Evolutionary conservation across 73 alveolate genomes (phyloP).

Genomic region (Uronychia binucleata): DNA sequence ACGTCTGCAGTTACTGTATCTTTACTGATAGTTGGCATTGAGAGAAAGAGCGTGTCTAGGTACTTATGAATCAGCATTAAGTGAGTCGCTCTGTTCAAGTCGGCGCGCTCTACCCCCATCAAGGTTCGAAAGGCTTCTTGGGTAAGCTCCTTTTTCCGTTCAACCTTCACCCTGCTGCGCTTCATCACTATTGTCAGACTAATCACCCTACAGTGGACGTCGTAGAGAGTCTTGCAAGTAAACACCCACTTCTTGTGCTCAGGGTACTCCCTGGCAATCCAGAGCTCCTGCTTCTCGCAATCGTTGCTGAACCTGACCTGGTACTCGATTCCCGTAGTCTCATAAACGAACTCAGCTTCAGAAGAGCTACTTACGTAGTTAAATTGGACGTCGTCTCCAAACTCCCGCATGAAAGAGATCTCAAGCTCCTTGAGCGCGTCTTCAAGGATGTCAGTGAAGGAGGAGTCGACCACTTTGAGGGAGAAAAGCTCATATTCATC

Average conservation of each 20-base stretch:
- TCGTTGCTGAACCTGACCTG: neutral
- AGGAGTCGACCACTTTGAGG: neutral
- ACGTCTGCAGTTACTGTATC: neutral
- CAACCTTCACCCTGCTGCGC: neutral
- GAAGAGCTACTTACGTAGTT: neutral
- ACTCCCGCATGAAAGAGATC: neutral
- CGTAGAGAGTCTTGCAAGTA: conserved; percentile 16
- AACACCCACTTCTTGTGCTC: conserved; percentile 4
- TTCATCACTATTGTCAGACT: neutral
- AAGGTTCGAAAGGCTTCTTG: neutral
- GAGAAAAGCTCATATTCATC: neutral
- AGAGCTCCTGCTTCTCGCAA: conserved; percentile 15
- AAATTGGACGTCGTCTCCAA: neutral
- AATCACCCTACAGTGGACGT: neutral
- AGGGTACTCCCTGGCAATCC: conserved; percentile 11
- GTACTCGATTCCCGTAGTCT: neutral
- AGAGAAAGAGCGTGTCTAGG: neutral
- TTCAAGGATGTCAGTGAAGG: neutral
- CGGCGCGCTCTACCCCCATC: neutral
- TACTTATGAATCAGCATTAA: neutral
- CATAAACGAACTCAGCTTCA: neutral
- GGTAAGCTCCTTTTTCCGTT: neutral
- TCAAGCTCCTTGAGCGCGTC: neutral
- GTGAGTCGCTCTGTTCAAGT: neutral
- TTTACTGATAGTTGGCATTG: conserved; percentile 10